Evolutionary conservation across 176 grass and related monocot species (phyloP), one percentile per base, ranked within the genome.

Genomic region (Ananas comosus): DNA sequence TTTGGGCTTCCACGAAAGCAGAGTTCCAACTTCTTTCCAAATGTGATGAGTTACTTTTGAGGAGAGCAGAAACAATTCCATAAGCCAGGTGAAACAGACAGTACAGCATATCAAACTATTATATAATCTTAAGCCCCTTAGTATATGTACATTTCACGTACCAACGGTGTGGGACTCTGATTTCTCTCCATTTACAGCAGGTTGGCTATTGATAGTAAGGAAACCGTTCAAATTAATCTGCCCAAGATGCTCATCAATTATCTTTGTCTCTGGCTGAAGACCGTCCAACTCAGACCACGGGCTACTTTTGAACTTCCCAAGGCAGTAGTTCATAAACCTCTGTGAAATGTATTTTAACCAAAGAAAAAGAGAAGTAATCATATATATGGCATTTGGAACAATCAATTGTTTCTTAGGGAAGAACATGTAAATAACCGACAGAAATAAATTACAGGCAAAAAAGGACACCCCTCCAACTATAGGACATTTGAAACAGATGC

Each of bases 131-230:
- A 33, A 74, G 33, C 9, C 56, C 13, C 21, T 18, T 28, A 13
- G 64, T 19, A 8, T 28, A 61, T 70, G 49, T 61, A 78, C 52
- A 66, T 71, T 68, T 29, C 48, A 72, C 87, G 19, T 80, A 90
- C 91, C 91, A 58, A 96, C 83, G 70, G 80, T 77, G 51, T 79
- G 79, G 59, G 87, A 87, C 14, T 96, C 83, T 29, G 91, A 96
- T 71, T 71, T 89, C 63, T 87, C 91, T 79, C 81, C 91, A 76
- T 96, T 90, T 48, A 91, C 71, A 59, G 87, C 67, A 80, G 91
- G 91, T 72, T 96, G 91, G 66, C 91, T 96, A 71, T 96, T 96
- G 64, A 96, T 96, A 66, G 91, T 96, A 78, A 96, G 91, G 75
- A 90, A 96, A 50, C 87, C 91, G 70, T 90, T 87, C 52, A 77